Evolutionary conservation across 768 basidiomycete species (phyloP).

Genomic region (Sarcodon aspratus): DNA sequence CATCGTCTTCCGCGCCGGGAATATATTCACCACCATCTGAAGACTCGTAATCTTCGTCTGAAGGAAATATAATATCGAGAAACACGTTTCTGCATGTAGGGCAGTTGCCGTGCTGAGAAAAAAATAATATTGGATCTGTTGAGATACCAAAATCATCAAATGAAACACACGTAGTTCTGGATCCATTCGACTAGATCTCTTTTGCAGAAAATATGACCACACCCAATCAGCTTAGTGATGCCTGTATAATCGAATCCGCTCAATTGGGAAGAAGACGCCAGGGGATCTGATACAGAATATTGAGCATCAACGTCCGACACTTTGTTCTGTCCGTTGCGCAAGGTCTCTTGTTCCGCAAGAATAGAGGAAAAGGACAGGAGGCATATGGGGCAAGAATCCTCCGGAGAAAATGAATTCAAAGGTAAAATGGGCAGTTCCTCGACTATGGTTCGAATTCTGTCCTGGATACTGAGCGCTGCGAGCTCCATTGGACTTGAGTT

Average conservation of each 20-base stretch:
- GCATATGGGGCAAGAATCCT: constrained; percentile 61
- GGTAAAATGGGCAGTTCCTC: constrained; percentile 32
- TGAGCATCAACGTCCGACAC: background rate
- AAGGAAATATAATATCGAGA: constrained; percentile 36
- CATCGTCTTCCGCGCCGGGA: constrained; percentile 42
- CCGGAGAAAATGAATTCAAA: constrained; percentile 26
- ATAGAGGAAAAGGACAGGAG: constrained; percentile 38
- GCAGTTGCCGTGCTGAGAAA: constrained; percentile 55
- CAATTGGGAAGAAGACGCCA: background rate
- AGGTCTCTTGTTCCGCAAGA: constrained; percentile 13
- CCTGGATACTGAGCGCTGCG: constrained; percentile 4
- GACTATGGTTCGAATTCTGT: constrained; percentile 26
- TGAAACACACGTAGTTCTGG: constrained; percentile 32
- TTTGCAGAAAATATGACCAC: constrained; percentile 59
- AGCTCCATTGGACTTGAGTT: no score
- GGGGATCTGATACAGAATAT: background rate
- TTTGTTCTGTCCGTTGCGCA: constrained; percentile 1
- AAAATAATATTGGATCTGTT: background rate
- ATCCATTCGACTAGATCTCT: constrained; percentile 65
- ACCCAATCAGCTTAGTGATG: constrained; percentile 45
- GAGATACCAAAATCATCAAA: background rate
- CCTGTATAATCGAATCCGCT: constrained; percentile 18
- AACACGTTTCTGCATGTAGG: constrained; percentile 56
- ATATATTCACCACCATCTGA: constrained; percentile 55
- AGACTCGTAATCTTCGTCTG: constrained; percentile 51